Conservation (phyloP, 139 green algal species). For the Picochlorum sp. region DNA sequence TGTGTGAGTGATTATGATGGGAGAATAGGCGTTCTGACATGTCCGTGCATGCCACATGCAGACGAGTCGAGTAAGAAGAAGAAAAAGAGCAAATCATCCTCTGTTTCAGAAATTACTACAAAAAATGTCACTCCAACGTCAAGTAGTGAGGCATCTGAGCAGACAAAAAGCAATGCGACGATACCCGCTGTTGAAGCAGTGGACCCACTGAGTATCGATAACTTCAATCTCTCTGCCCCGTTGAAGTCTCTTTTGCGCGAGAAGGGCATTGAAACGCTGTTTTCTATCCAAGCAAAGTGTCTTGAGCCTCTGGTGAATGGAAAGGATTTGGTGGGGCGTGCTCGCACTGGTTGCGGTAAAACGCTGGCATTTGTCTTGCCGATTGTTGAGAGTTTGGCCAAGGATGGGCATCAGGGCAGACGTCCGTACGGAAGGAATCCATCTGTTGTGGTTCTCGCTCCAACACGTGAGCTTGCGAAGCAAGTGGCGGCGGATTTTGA, state of each 20-base stretch:
- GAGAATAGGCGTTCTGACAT: neutral
- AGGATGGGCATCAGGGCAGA: neutral
- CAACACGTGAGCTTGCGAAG: conserved; percentile 97
- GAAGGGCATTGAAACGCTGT: conserved; percentile 85
- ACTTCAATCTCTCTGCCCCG: conserved; percentile 57
- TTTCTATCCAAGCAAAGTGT: conserved; percentile 88
- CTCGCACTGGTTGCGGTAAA: conserved; percentile 92
- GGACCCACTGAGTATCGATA: conserved; percentile 62
- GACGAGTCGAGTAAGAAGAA: conserved; percentile 5
- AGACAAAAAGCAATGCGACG: neutral
- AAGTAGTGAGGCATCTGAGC: neutral
- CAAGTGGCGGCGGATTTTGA: conserved; percentile 91
- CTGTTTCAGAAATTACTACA: neutral
- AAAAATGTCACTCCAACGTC: neutral
- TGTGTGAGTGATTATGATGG: neutral
- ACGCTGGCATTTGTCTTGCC: conserved; percentile 96
- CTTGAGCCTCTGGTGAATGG: conserved; percentile 66
- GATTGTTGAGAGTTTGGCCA: conserved; percentile 75
- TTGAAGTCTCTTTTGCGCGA: conserved; percentile 64
- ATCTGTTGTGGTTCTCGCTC: conserved; percentile 80
- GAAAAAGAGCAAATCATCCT: conserved; percentile 1
- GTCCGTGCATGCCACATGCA: neutral
- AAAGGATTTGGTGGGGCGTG: conserved; percentile 84
- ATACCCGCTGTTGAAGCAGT: conserved; percentile 1
- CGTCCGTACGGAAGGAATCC: conserved; percentile 44